Conservation (phyloP, 2,329 filamentous ascomycete genomes). For the Aureobasidium namibiae region DNA sequence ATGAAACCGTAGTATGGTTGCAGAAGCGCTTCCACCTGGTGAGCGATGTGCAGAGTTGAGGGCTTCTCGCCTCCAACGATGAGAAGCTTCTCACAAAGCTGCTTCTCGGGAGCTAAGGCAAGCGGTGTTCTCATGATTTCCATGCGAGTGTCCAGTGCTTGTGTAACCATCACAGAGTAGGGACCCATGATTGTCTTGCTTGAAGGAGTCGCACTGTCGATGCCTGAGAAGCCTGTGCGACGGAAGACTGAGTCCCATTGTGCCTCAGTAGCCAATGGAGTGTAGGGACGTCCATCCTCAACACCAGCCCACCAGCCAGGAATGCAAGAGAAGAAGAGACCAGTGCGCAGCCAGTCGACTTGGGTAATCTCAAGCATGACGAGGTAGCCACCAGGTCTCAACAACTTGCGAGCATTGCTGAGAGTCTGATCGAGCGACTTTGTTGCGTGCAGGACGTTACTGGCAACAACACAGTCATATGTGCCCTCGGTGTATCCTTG, state of each 20-base stretch:
- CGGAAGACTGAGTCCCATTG: slow-evolving; percentile 28
- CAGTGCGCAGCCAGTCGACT: slow-evolving; percentile 19
- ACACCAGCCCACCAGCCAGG: slow-evolving; percentile 30
- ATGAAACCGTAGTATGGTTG: neutral
- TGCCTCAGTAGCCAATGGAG: slow-evolving; percentile 22
- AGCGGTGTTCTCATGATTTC: neutral
- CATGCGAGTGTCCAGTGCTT: neutral
- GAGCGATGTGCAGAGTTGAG: neutral
- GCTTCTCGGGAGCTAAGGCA: neutral
- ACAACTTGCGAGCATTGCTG: slow-evolving; percentile 19
- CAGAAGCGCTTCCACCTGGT: neutral
- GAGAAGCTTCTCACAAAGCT: neutral
- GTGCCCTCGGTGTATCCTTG: slow-evolving; percentile 36
- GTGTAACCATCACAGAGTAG: slow-evolving; percentile 1
- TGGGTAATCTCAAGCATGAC: slow-evolving; percentile 24
- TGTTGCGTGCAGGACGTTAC: slow-evolving; percentile 22
- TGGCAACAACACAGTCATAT: slow-evolving; percentile 23
- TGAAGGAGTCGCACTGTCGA: slow-evolving; percentile 17
- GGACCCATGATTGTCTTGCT: neutral
- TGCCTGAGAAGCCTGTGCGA: slow-evolving; percentile 28
- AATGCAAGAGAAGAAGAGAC: slow-evolving; percentile 25
- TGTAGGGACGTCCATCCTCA: slow-evolving; percentile 20
- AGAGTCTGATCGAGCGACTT: slow-evolving; percentile 17
- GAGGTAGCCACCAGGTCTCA: slow-evolving; percentile 23
- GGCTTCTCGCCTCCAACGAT: neutral